These are phyloP conservation scores for Baorangia bicolor DNA, from an alignment of 768 basidiomycete genomes.

Conservation along the genomic window DNA sequence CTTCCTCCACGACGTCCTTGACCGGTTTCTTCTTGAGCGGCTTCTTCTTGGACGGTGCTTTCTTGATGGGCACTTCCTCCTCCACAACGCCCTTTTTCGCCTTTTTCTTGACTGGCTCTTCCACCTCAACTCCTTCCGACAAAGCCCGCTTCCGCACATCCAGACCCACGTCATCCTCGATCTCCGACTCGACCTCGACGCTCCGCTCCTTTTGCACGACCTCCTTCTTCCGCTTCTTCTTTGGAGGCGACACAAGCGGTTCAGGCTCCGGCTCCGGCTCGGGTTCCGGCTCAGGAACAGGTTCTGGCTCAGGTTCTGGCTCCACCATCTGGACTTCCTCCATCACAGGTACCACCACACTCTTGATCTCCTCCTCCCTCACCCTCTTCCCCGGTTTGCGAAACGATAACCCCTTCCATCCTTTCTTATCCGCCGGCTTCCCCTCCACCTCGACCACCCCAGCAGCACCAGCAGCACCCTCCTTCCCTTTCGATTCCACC, in stretches of 20 bases:
- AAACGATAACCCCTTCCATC: slow-evolving; percentile 46
- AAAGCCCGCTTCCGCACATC: slow-evolving; percentile 45
- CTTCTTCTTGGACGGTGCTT: slow-evolving; percentile 35
- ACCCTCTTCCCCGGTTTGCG: slow-evolving; percentile 41
- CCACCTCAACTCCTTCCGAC: slow-evolving; percentile 41
- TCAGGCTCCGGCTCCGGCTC: slow-evolving; percentile 34
- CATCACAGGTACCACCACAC: slow-evolving; percentile 12
- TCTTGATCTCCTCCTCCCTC: slow-evolving; percentile 35
- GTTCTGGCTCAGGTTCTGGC: slow-evolving; percentile 34
- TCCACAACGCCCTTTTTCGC: slow-evolving; percentile 34
- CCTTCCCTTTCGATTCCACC: slow-evolving; percentile 25
- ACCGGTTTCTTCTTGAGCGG: slow-evolving; percentile 29
- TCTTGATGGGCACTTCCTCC: slow-evolving; percentile 38
- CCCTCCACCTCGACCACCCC: slow-evolving; percentile 41
- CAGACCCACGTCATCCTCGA: slow-evolving; percentile 43
- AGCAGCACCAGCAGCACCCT: slow-evolving; percentile 15
- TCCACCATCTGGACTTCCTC: slow-evolving; percentile 29
- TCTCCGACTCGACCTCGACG: slow-evolving; percentile 60
- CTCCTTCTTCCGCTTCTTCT: slow-evolving; percentile 60
- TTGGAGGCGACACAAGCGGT: slow-evolving; percentile 43
- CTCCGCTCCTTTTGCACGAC: slow-evolving; percentile 34
- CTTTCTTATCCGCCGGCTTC: slow-evolving; percentile 45
- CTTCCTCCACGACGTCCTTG: slow-evolving; percentile 46
- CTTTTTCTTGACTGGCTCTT: slow-evolving; percentile 29
- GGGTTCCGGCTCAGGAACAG: slow-evolving; percentile 33